Evolutionary conservation across 2,329 filamentous ascomycete species (phyloP), one percentile per base, ranked within the genome.

Genomic region (Beauveria brongniartii): DNA sequence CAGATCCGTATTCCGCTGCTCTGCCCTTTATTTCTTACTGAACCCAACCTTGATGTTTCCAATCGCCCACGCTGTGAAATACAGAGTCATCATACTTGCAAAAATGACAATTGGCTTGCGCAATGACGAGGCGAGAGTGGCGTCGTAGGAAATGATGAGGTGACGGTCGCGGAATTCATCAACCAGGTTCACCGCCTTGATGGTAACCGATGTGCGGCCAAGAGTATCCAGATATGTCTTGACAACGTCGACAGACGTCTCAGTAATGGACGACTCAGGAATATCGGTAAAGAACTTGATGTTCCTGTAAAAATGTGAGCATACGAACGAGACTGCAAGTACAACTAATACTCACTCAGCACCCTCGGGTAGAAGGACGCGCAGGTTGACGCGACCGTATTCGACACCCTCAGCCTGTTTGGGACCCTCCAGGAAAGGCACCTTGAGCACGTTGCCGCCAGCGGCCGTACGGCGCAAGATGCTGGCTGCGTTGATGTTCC

Each of bases 171-270:
- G 84, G 69, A 92, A 85, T 67, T 97, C 94, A 68, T 99, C 94
- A 1, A 95, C 90, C 57, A 97, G 78, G 73, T 97, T 97, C 67
- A 86, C 82, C 8, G 91, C 90, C 64, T 88, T 89, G 69, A 99
- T 81, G 55, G 83, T 87, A 63, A 99, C 80, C 0, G 87, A 83
- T 0, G 93, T 95, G 65, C 94, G 90, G 63, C 94, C 94, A 37
- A 93, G 69, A 0, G 94, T 97, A 74, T 99, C 94, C 77, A 99
- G 89, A 76, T 92, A 99, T 0, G 92, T 97, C 74, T 87, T 88
- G 77, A 94, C 85, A n/a, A 88, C 75, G 65, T 82, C 83, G 20
- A 85, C 72, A 1, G 73, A 72, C 28, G 84, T 82, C 54, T 82
- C 79, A 54, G 85, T 78, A 61, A 94, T 79, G 44, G 82, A 78